Evolutionary conservation across 768 basidiomycete species (phyloP).

Genomic region (Psilocybe cubensis): DNA sequence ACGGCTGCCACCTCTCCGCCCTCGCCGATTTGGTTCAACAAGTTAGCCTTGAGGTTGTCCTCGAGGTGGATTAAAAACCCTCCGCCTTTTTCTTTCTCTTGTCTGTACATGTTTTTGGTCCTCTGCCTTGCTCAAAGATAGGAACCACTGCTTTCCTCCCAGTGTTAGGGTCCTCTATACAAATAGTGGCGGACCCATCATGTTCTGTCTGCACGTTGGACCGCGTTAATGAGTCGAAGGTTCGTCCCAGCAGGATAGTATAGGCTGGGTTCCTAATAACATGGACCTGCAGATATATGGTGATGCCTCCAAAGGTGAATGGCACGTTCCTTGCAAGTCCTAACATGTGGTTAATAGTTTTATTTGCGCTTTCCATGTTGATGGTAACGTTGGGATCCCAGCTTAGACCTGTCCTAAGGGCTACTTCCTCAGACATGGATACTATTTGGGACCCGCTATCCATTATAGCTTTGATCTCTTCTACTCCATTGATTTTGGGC

Average conservation of each 20-base stretch:
- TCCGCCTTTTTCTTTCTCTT: neutral
- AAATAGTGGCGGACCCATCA: conserved; percentile 22
- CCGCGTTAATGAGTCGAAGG: conserved; percentile 29
- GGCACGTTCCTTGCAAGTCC: conserved; percentile 32
- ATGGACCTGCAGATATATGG: conserved; percentile 30
- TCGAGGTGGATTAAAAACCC: conserved; percentile 20
- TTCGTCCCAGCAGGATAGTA: conserved; percentile 31
- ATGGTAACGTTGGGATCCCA: conserved; percentile 25
- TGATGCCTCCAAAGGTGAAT: conserved; percentile 23
- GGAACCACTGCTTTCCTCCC: conserved; percentile 8
- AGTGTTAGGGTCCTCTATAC: conserved; percentile 28
- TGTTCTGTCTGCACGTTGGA: conserved; percentile 17
- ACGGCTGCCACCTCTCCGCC: conserved; percentile 16
- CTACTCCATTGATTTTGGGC: conserved; percentile 15
- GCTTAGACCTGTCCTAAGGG: conserved; percentile 5
- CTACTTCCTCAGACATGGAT: conserved; percentile 18
- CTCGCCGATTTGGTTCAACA: conserved; percentile 14
- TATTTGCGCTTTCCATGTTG: conserved; percentile 30
- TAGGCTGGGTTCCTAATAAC: too few species aligned
- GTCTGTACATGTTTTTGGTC: conserved; percentile 20
- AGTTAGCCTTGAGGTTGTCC: conserved; percentile 17
- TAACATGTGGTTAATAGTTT: conserved; percentile 18
- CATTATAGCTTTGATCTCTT: conserved; percentile 20
- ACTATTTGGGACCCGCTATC: conserved; percentile 32
- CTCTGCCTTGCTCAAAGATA: conserved; percentile 1